Base-by-base conservation (phyloP, 352 stramenopile species). In the Pythium angustatum region DNA sequence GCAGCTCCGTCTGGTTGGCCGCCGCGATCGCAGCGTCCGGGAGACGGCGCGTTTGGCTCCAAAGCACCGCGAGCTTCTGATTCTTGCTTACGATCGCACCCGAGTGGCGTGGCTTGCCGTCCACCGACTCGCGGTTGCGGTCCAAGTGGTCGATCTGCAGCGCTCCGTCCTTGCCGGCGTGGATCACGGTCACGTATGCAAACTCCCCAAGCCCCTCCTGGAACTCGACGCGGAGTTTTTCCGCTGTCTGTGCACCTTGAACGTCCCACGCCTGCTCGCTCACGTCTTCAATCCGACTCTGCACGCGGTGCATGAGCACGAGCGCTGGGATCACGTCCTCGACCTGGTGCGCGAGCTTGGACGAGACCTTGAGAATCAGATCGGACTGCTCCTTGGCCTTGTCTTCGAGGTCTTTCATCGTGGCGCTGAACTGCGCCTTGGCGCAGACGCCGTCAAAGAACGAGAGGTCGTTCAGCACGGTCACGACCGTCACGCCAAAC, bases 1-100 rank as follows among this genome's bases (percentile, higher is more conserved):
- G 57, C 45, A 64, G 38, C 57, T 64, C 57, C 22, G 57, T 57
- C 45, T 48, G 36, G 57, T 64, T 64, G 14, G 53, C 53, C 11
- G 24, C 11, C 5, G 36, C 27, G 15, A 60, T 38, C 15, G 27
- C 38, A 17, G 12, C 53, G 2, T 5, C 26, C 1, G 24, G 22
- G 7, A 60, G 17, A 15, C 14, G 36, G 1, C 5, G 22, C 22
- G 53, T 60, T n/a, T 60, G 53, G 38, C 53, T 51, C 53, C 53
- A 60, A 22, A 60, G 4, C 24, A 60, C 53, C 3, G 53, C 53
- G 15, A 60, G 36, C 53, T 60, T 60, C 21, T 40, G 38, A 40
- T 60, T 30, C 14, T 51, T 17, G 53, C 53, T 60, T 1, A 60
- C 14, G 3, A 51, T 41, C 24, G 24, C 19, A 17, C 53, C 53